Evolutionary conservation across 2,329 filamentous ascomycete species (phyloP), one percentile per base, ranked within the genome.

Genomic region (Pyrenophora graminea): DNA sequence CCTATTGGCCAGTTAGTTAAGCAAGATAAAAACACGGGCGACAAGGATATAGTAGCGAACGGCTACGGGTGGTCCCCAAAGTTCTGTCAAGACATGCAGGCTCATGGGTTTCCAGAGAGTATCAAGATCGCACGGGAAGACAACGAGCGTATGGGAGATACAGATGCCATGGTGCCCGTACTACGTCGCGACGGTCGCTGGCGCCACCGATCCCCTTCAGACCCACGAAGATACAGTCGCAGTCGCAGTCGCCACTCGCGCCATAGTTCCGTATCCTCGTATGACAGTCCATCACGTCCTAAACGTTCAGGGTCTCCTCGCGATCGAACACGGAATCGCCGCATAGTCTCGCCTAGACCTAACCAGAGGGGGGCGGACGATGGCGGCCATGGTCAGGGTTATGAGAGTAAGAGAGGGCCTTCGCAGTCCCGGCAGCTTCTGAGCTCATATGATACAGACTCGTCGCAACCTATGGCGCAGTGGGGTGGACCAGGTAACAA

Each of bases 61-160:
- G 95, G 95, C 70, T 95, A 95, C 68, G 91, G 91, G 54, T 96
- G 91, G 91, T 93, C 90, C 4, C 82, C 83, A 33, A 78, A 79
- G 1, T 94, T 96, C 61, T 95, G 90, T 68, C 80, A 90, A 59
- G 89, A 88, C 66, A 94, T 94, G 88, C 90, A 87, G 48, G 61
- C 60, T n/a, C 47, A 66, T 5, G 61, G 58, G 2, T 34, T 67
- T 6, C 67, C 67, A 8, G 55, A 63, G 30, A 59, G 41, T 5
- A 62, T 69, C 18, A 55, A 55, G 17, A 58, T 57, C 12, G 53
- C 55, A 21, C 58, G 68, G 15, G 62, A 67, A 19, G 58, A 61
- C 31, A 41, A 44, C 13, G 47, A 57, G 45, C 58, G 50, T 12
- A 57, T 60, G 55, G 58, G 59, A n/a, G 51, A 53, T 32, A 21